Evolutionary conservation across 805 yeast species (phyloP).

Genomic region (Hanseniaspora guilliermondii): DNA sequence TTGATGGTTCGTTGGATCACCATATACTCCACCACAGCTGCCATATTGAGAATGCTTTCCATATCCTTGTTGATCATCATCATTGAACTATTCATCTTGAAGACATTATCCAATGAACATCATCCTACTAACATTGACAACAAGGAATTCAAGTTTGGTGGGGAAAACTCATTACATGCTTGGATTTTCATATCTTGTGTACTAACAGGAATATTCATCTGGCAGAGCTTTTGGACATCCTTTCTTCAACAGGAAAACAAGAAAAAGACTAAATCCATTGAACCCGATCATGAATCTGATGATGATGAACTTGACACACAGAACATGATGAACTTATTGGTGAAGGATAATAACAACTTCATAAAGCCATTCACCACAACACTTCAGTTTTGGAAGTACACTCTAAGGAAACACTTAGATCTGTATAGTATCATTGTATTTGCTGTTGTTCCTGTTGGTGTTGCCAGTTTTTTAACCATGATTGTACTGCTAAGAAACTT

Average conservation of each 20-base stretch:
- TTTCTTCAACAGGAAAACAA: constrained; percentile 39
- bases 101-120: constrained; percentile 40
- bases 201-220: constrained; percentile 63
- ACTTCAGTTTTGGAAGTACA: constrained; percentile 18
- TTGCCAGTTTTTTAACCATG: constrained; percentile 90
- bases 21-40: constrained; percentile 76
- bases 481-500: constrained; percentile 64
- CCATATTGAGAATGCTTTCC: constrained; percentile 73
- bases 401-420: constrained; percentile 54
- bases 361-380: constrained; percentile 27
- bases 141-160: constrained; percentile 33
- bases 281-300: neutral
- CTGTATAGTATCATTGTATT: constrained; percentile 80
- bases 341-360: constrained; percentile 16
- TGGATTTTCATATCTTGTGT: constrained; percentile 88
- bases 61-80: constrained; percentile 64
- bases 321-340: neutral
- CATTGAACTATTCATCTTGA: constrained; percentile 52
- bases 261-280: constrained; percentile 10
- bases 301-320: neutral
- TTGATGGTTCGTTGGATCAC: constrained; percentile 90
- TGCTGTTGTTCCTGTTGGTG: constrained; percentile 95
- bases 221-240: constrained; percentile 80
- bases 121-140: neutral
- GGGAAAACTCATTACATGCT: constrained; percentile 65